Base-by-base conservation (phyloP, 768 basidiomycete species). In the Amanita exitialis region DNA sequence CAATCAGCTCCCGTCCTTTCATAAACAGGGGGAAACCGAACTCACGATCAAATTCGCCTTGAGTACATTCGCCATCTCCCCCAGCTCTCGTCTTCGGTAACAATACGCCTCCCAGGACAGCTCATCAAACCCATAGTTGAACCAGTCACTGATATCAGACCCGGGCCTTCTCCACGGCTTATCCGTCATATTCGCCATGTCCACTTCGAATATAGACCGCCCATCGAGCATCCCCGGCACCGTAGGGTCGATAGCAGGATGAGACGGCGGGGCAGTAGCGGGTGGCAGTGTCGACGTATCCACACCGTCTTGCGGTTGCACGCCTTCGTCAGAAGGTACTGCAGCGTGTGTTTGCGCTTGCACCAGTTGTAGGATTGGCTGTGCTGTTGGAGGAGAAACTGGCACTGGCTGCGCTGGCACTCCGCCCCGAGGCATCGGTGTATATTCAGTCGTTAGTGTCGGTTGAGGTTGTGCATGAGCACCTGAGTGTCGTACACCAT, bases 41-140 rank as follows among this genome's bases (percentile, higher is more conserved):
- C 86, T 59, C 58, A 91, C 89, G 53, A 91, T 71, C 47, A 93
- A 86, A 58, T 88, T 90, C 1, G 80, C 78, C 61, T 92, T 92
- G 51, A 93, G 74, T 41, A 89, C 80, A 52, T 77, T 80, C 0
- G 86, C 87, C 50, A 86, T 73, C 52, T 91, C 90, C 2, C 87
- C 84, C 46, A 91, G 63, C 51, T 91, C 87, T 37, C 87, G 76
- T 58, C 91, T 74, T 58, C 90, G 78, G 65, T 88, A 86, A 58
- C 85, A 89, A 60, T 95, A 99, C 37, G 83, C 84, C 61, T 91
- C 89, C 92, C 93, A 99, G 30, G 87, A 88, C 13, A 90, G 77
- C 67, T 99, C 96, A 65, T 99, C 96, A 61, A 98, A 98, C 0
- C 96, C 96, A 58, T 96, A 98, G 67, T 99, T 98, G 69, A 99